Percentiles rank a stretch among this genome's conserved stretches.
These are phyloP conservation scores for Phanerodontia chrysosporium DNA, from an alignment of 768 basidiomycete species.

Conservation along the genomic window DNA sequence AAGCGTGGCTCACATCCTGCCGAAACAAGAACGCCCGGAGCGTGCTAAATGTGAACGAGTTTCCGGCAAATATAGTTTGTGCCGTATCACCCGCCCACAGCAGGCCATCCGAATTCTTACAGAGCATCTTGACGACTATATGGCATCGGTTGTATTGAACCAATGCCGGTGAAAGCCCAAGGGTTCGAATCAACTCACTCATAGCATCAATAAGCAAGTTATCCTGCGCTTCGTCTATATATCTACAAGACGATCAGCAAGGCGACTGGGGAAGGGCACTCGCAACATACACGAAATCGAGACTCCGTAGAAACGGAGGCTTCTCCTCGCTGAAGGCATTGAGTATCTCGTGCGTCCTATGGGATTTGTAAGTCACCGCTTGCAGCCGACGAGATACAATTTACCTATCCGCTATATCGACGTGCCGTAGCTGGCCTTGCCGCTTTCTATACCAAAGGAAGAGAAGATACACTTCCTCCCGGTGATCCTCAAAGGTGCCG, in stretches of 20 bases:
- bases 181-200: constrained; percentile 33
- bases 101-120: constrained; percentile 58
- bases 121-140: constrained; percentile 59
- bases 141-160: not conserved
- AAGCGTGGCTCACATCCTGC: constrained; percentile 39
- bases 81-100: constrained; percentile 83
- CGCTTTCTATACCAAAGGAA: constrained; percentile 48
- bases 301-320: constrained; percentile 33
- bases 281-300: constrained; percentile 51
- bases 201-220: constrained; percentile 62
- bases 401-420: constrained; percentile 60
- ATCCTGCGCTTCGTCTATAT: constrained; percentile 74
- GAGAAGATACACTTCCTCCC: constrained; percentile 44
- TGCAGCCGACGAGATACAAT: too few relatives aligned
- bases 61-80: constrained; percentile 71
- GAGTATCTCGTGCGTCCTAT: constrained; percentile 51
- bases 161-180: not conserved
- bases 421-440: constrained; percentile 39
- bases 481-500: constrained; percentile 47
- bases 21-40: constrained; percentile 64
- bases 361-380: not conserved
- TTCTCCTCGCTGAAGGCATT: constrained; percentile 25
- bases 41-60: constrained; percentile 68
- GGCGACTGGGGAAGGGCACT: not conserved
- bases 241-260: constrained; percentile 32